Conservation (phyloP, 1,284 basidiomycete species). For the Pseudozyma tsukubaensis region DNA sequence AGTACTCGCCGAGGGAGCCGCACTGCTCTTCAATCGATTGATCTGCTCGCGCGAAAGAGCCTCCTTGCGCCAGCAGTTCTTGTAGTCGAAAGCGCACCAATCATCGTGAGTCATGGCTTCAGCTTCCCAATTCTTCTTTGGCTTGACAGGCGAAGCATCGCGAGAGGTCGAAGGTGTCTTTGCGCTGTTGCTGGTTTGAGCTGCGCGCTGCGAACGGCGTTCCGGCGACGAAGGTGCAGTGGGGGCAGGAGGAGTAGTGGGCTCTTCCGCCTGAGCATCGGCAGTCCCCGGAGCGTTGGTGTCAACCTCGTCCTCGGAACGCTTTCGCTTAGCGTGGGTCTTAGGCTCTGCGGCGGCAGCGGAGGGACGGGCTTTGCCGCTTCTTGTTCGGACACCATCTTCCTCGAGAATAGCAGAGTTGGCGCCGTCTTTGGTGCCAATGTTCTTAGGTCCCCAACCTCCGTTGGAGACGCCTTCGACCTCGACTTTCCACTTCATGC, state of each 20-base stretch:
- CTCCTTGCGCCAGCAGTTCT: conserved; percentile 60
- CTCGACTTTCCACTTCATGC: conserved; percentile 62
- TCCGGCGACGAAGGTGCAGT: conserved; percentile 19
- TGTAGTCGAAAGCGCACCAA: conserved; percentile 63
- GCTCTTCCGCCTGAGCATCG: conserved; percentile 8
- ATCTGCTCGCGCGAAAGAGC: conserved; percentile 47
- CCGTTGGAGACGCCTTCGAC: conserved; percentile 50
- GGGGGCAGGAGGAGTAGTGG: conserved; percentile 15
- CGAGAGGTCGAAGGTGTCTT: conserved; percentile 19
- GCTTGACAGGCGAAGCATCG: conserved; percentile 38
- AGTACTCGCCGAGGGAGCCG: background rate
- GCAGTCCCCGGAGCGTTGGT: conserved; percentile 10
- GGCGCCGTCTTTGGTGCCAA: conserved; percentile 34
- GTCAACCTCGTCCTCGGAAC: conserved; percentile 16
- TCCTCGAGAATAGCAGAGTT: conserved; percentile 41
- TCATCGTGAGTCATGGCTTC: conserved; percentile 55
- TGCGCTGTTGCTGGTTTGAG: conserved; percentile 9
- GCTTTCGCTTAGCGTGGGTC: conserved; percentile 28
- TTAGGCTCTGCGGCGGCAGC: conserved; percentile 3
- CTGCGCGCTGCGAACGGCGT: conserved; percentile 23
- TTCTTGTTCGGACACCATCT: conserved; percentile 61
- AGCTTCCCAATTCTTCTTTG: conserved; percentile 54
- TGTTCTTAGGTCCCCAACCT: conserved; percentile 49
- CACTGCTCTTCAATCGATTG: conserved; percentile 2
- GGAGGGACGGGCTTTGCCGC: conserved; percentile 44